Base-by-base conservation (phyloP, 306 rosid genomes). In the Alnus glutinosa region DNA sequence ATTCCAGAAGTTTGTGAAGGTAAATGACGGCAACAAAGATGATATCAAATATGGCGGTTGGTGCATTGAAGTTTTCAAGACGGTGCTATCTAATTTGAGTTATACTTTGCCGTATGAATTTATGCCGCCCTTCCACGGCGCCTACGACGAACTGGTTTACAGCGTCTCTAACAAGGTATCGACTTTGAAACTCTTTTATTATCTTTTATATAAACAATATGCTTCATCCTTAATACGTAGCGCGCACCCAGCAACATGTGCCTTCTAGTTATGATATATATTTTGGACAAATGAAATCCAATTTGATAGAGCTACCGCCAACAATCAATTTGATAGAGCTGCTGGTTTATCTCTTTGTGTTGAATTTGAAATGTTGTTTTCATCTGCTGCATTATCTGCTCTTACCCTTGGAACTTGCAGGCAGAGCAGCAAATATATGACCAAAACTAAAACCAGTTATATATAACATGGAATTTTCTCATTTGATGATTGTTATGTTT, bases 151-250 rank as follows among this genome's bases (percentile, higher is more conserved):
- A 2, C 23, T 75, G 1, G 81, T 85, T 19, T 30, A 75, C 5
- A 39, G 0, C 30, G 85, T 85, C 70, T 16, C 59, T 57, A 6
- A 72, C 55, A 81, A 82, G 83, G 86, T 78, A 69, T 70, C 7
- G 18, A 10, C 49, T 32, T 9, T 44, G 28, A 23, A 10, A 39
- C n/a, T 37, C 9, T 9, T 11, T 14, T 4, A 1, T 46, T 64
- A 5, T 3, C 0, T 39, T 63, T 63, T 34, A 9, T 32, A 11
- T 3, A 63, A 59, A 0, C n/a, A n/a, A n/a, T 23, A 23, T 23
- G 28, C 39, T 34, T 16, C 7, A 28, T 23, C 1, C 3, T 62
- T 13, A 1, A 11, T 12, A 2, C 28, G 28, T 23, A n/a, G n/a
- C n/a, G n/a, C 0, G 0, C 28, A 23, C 28, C 28, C 28, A 23